phyloP scores from a whole-genome alignment of 352 stramenopile species.

The Vaucheria bursata region DNA sequence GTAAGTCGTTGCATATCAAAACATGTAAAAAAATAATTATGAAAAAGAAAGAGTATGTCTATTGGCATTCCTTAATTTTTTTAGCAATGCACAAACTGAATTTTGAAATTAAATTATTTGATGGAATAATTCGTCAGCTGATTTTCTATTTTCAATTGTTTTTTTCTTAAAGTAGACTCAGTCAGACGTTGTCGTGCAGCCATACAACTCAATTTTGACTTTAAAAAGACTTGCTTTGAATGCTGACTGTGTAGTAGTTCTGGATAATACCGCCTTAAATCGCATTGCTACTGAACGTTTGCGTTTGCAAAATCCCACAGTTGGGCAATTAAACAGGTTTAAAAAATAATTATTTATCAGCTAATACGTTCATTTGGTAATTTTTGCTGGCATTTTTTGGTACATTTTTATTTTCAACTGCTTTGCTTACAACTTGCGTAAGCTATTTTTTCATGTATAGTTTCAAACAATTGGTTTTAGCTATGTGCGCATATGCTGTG shows the following conservation, averaged over 20 bases:
- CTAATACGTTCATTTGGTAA: no score
- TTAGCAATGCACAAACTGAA: background rate
- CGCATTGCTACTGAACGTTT: slow-evolving; percentile 82
- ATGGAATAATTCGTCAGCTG: background rate
- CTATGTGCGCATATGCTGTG: no score
- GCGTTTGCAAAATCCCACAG: slow-evolving; percentile 87
- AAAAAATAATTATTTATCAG: no score
- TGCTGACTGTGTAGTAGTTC: slow-evolving; percentile 94
- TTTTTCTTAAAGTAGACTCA: slow-evolving; percentile 52
- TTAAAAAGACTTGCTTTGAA: slow-evolving; percentile 96
- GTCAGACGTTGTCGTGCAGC: slow-evolving; percentile 95
- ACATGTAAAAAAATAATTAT: background rate
- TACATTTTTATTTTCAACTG: no score
- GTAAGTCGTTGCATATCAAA: background rate
- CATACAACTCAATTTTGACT: slow-evolving; percentile 99
- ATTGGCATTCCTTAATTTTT: background rate
- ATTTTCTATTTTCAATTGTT: background rate
- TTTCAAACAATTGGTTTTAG: no score
- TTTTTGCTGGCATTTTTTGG: no score
- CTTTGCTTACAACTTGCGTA: no score
- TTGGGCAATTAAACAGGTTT: slow-evolving; percentile 82
- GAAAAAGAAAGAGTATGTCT: background rate
- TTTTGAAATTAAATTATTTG: background rate
- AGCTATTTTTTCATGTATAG: no score
- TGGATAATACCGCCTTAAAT: slow-evolving; percentile 98